Evolutionary conservation across 78 protist genomes (phyloP).

Genomic region (Dictyostelium firmibasis): DNA sequence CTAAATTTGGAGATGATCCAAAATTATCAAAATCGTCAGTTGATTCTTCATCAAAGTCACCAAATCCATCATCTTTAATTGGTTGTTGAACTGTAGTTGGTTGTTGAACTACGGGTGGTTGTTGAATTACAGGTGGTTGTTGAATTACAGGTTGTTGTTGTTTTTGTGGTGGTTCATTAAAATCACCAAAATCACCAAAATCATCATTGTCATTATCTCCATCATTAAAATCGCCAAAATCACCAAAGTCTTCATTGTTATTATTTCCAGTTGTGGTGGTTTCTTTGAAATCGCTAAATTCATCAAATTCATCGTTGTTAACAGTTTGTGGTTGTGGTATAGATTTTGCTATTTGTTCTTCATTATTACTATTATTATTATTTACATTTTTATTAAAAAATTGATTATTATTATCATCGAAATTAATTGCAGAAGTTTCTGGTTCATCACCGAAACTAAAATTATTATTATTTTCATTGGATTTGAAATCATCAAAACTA

Average conservation of each 20-base stretch:
- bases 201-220: neutral
- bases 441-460: neutral
- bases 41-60: neutral
- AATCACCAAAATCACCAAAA: conserved; percentile 1
- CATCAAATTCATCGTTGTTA: conserved; percentile 10
- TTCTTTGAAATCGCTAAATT: conserved; percentile 1
- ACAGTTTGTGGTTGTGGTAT: neutral
- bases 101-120: neutral
- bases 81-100: neutral
- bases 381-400: neutral
- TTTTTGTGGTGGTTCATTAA: neutral
- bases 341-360: neutral
- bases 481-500: neutral
- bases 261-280: neutral
- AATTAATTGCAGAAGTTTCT: neutral
- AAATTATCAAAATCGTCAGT: conserved; percentile 12
- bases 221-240: neutral
- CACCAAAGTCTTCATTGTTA: conserved; percentile 20
- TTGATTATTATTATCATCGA: conserved; percentile 1
- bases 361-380: neutral
- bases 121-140: neutral
- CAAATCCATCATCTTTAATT: neutral
- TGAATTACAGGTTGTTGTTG: neutral
- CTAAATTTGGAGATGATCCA: neutral
- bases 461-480: neutral